A percentile compares a stretch with the other conserved stretches of the same genome.
phyloP scores from a whole-genome alignment of 2,329 filamentous ascomycete species.

The Alternaria panax region DNA sequence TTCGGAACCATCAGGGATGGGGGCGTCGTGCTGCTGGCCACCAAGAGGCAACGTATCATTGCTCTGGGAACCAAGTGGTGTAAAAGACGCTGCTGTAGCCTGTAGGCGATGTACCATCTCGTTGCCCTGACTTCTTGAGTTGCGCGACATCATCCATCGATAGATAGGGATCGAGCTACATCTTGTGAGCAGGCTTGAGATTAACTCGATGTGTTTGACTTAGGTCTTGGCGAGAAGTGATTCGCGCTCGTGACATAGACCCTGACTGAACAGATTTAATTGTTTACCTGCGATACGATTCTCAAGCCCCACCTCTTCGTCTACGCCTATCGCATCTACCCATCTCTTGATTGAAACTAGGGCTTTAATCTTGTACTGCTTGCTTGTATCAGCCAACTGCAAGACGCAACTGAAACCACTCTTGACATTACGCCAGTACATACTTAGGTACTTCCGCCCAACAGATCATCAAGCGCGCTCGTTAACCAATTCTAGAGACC shows the following conservation, averaged over 20 bases:
- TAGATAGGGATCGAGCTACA: neutral
- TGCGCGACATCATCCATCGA: neutral
- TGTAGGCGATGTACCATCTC: neutral
- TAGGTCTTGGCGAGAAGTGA: neutral
- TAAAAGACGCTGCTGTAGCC: neutral
- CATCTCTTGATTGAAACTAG: neutral
- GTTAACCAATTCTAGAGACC: no score
- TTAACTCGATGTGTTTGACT: neutral
- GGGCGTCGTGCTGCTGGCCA: neutral
- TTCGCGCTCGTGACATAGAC: neutral
- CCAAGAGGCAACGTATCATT: neutral
- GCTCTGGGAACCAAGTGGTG: neutral
- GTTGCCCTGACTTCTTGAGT: neutral
- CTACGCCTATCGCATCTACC: neutral
- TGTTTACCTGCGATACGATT: neutral
- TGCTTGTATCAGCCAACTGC: neutral
- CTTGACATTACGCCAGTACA: neutral
- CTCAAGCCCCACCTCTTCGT: neutral
- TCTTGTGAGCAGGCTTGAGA: neutral
- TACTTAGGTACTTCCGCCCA: neutral
- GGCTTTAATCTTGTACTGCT: neutral
- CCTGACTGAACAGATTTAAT: neutral
- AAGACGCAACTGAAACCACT: neutral
- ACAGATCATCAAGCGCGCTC: neutral
- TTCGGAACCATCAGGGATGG: neutral